A percentile compares a stretch with the other conserved stretches of the same genome.
phyloP scores from a whole-genome alignment of 1,284 basidiomycete genomes.

The Heterobasidion annosum region DNA sequence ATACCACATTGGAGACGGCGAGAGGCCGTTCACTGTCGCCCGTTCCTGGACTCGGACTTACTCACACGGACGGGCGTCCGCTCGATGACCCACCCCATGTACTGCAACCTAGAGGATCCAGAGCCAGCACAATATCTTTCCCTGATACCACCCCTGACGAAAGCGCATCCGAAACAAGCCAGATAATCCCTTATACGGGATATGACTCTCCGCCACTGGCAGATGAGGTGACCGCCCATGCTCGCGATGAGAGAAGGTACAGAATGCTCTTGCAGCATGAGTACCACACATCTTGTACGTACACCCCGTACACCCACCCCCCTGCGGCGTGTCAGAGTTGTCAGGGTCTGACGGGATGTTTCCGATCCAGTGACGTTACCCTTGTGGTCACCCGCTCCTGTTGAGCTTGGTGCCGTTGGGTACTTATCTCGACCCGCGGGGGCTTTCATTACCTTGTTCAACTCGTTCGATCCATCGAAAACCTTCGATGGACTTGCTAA shows the following conservation, averaged over 20 bases:
- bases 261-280: constrained; percentile 50
- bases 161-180: constrained; percentile 9
- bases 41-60: background rate
- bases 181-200: constrained; percentile 16
- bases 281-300: constrained; percentile 61
- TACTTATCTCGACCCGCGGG: constrained; percentile 57
- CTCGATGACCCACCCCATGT: too few relatives aligned
- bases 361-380: constrained; percentile 49
- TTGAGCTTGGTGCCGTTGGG: constrained; percentile 63
- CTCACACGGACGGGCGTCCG: background rate
- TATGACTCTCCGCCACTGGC: constrained; percentile 32
- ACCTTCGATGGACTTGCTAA: constrained; percentile 22
- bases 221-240: background rate
- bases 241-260: constrained; percentile 48
- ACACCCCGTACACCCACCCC: background rate
- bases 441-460: constrained; percentile 61
- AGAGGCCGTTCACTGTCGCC: background rate
- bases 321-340: background rate
- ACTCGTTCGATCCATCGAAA: constrained; percentile 44
- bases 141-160: constrained; percentile 7
- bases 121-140: background rate
- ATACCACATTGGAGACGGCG: background rate
- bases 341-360: background rate
- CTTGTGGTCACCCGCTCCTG: constrained; percentile 55
- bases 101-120: background rate